These are phyloP conservation scores for Hemileccinum rubropunctum DNA, from an alignment of 768 basidiomycete species.

Conservation along the genomic window DNA sequence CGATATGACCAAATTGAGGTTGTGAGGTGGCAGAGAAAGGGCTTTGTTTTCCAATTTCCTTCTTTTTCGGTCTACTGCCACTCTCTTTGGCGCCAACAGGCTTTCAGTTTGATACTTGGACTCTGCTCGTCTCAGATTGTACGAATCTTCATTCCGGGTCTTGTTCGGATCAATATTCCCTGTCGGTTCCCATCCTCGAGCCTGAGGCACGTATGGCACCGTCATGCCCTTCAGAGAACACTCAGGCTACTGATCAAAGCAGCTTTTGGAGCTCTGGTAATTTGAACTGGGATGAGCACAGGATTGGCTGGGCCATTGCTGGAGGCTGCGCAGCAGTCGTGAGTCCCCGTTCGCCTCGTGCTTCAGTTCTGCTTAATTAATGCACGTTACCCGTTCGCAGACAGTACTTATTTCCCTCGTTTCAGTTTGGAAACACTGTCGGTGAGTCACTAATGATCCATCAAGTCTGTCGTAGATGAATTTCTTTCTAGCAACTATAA, in stretches of 20 bases:
- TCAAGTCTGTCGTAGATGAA: not conserved
- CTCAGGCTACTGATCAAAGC: constrained; percentile 50
- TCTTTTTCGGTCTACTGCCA: not conserved
- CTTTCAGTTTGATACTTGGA: constrained; percentile 5
- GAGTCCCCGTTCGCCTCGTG: constrained; percentile 22
- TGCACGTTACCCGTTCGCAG: constrained; percentile 30
- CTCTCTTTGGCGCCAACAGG: constrained; percentile 2
- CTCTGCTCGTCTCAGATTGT: constrained; percentile 6
- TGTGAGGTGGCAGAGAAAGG: not conserved
- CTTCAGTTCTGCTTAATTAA: not conserved
- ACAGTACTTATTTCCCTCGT: constrained; percentile 59
- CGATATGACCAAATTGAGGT: not conserved
- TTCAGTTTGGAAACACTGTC: constrained; percentile 58
- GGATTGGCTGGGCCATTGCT: constrained; percentile 73
- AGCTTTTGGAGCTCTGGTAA: constrained; percentile 58
- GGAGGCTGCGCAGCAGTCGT: constrained; percentile 60
- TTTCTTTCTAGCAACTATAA: constrained; percentile 54
- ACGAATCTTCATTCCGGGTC: constrained; percentile 1
- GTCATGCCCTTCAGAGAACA: constrained; percentile 53
- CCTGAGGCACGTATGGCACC: constrained; percentile 18
- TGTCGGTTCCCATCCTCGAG: not conserved
- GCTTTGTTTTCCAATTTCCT: not conserved
- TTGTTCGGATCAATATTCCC: not conserved
- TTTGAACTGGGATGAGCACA: constrained; percentile 57
- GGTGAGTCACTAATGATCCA: constrained; percentile 39